Percentiles rank a stretch among this genome's conserved stretches.
These are phyloP conservation scores for Tympanopsis confertula DNA, from an alignment of 2,329 filamentous ascomycete genomes.

Conservation along the genomic window DNA sequence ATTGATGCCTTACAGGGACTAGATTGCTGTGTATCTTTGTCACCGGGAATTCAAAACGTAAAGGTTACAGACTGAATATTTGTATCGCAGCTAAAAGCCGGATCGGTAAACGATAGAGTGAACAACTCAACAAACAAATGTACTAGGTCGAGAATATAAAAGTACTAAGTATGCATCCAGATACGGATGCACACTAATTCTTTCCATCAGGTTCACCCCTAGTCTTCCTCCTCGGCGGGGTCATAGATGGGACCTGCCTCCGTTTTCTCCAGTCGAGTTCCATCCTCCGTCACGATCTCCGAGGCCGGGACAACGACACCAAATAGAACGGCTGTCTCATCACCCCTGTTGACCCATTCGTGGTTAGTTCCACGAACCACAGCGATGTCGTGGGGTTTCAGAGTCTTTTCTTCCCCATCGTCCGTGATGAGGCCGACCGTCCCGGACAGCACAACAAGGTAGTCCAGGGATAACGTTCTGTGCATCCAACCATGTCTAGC, in stretches of 20 bases:
- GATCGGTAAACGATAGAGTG: too few relatives aligned
- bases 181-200: too few relatives aligned
- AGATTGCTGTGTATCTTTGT: too few relatives aligned
- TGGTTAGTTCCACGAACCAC: neutral
- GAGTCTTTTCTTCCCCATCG: neutral
- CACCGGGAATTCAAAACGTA: too few relatives aligned
- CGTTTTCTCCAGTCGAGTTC: neutral
- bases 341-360: neutral
- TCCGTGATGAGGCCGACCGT: neutral
- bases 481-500: neutral
- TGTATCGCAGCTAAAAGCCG: too few relatives aligned
- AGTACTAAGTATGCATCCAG: too few relatives aligned
- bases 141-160: too few relatives aligned
- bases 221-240: neutral
- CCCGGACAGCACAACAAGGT: neutral
- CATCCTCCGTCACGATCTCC: neutral
- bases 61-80: too few relatives aligned
- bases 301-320: neutral
- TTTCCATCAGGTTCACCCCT: too few relatives aligned
- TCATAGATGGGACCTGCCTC: neutral
- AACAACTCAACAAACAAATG: too few relatives aligned
- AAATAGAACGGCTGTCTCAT: neutral
- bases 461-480: neutral
- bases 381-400: neutral
- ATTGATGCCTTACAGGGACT: too few relatives aligned